These are phyloP conservation scores for Tuber calosporum DNA, from an alignment of 495 filamentous ascomycete genomes.

Conservation along the genomic window DNA sequence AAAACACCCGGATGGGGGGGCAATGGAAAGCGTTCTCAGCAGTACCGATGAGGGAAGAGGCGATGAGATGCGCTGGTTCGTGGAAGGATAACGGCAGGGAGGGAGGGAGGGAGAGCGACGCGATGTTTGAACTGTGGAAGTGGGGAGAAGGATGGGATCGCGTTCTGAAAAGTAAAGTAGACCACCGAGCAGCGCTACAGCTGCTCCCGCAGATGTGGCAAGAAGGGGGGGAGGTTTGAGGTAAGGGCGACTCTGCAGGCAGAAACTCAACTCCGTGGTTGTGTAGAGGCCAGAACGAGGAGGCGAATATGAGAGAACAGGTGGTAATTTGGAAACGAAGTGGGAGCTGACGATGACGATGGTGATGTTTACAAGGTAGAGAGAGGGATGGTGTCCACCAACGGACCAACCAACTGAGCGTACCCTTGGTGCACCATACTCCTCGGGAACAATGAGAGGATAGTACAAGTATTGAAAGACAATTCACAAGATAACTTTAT, in stretches of 20 bases:
- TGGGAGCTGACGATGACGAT: conserved; percentile 4
- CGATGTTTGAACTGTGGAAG: not conserved
- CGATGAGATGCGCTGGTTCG: conserved; percentile 2
- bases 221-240: not conserved
- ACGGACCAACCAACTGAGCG: not conserved
- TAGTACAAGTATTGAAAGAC: too few species aligned
- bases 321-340: not conserved
- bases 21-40: not conserved
- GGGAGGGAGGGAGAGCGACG: not conserved
- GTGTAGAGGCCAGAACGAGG: not conserved
- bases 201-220: not conserved
- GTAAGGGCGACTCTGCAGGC: not conserved
- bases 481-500: not conserved
- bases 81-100: conserved; percentile 2
- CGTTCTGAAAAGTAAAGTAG: not conserved
- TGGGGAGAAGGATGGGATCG: not conserved
- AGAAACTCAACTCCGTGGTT: conserved; percentile 1
- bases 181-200: not conserved
- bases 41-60: not conserved
- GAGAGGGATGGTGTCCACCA: not conserved
- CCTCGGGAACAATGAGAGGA: not conserved
- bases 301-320: not conserved
- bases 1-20: not conserved
- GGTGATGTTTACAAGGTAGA: not conserved
- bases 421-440: too few species aligned